These are phyloP conservation scores for Pseudogymnoascus sp. DNA, from an alignment of 2,329 filamentous ascomycete species.

Conservation along the genomic window DNA sequence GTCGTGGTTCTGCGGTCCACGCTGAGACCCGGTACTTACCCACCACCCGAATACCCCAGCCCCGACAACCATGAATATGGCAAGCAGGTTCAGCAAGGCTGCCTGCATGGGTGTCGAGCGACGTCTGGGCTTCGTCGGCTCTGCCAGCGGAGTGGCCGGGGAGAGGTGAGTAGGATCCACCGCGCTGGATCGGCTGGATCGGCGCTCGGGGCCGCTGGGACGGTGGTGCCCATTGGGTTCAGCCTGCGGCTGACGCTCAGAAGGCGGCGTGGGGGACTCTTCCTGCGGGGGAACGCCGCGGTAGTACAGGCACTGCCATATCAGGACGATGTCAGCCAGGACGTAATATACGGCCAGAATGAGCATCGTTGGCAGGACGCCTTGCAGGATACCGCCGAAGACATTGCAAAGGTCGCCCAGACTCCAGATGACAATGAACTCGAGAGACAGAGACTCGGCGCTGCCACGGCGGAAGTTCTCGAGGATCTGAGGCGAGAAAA, in stretches of 20 bases:
- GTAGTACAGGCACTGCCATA: conserved; percentile 93
- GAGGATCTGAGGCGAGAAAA: conserved; percentile 94
- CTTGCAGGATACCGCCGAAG: conserved; percentile 81
- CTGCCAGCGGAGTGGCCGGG: conserved; percentile 71
- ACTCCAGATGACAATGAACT: conserved; percentile 91
- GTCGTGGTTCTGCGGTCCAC: conserved; percentile 19
- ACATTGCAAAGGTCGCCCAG: conserved; percentile 96
- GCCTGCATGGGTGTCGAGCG: conserved; percentile 47
- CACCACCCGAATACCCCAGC: conserved; percentile 85
- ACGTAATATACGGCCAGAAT: conserved; percentile 95
- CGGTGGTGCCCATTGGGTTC: conserved; percentile 39
- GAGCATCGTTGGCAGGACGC: conserved; percentile 89
- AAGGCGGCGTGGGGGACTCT: conserved; percentile 29
- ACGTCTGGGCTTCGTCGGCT: conserved; percentile 35
- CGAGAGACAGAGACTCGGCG: conserved; percentile 79
- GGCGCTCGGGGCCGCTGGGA: conserved; percentile 41
- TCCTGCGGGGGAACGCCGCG: conserved; percentile 67
- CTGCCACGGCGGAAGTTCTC: conserved; percentile 83
- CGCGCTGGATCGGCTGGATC: conserved; percentile 51
- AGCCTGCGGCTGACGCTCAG: conserved; percentile 18
- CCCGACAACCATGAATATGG: conserved; percentile 71
- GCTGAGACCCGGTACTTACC: conserved; percentile 44
- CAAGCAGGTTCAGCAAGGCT: conserved; percentile 63
- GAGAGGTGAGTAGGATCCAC: conserved; percentile 64
- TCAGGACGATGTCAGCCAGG: conserved; percentile 78